A percentile compares a stretch with the other conserved stretches of the same genome.
phyloP scores from a whole-genome alignment of 306 rosid genomes.

The Luffa acutangula region DNA sequence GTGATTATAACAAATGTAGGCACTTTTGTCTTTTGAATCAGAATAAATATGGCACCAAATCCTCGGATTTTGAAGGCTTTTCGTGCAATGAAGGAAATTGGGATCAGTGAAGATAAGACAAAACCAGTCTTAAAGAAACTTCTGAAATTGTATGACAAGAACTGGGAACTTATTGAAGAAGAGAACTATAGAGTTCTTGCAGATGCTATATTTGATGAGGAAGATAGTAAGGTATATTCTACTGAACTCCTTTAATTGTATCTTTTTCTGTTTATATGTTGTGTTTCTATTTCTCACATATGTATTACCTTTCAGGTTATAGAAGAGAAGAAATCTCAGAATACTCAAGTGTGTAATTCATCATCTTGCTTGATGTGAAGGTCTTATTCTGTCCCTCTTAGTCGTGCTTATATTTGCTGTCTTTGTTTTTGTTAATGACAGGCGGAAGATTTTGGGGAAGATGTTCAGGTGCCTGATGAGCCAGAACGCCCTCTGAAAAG shows the following conservation, averaged over 20 bases:
- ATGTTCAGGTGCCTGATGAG: constrained; percentile 23
- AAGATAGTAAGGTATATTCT: constrained; percentile 43
- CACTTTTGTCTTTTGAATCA: background rate
- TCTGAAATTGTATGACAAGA: constrained; percentile 55
- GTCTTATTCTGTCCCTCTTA: constrained; percentile 5
- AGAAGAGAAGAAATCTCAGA: constrained; percentile 20
- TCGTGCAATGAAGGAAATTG: constrained; percentile 63
- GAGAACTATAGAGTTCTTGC: constrained; percentile 78
- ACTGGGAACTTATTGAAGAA: constrained; percentile 89
- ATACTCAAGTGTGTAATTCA: constrained; percentile 18
- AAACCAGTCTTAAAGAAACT: constrained; percentile 73
- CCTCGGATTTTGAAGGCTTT: constrained; percentile 47
- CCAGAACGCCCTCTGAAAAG: constrained; percentile 65
- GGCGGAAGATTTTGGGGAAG: constrained; percentile 37
- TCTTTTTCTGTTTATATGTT: background rate
- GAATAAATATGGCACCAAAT: constrained; percentile 53
- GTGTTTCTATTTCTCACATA: constrained; percentile 7
- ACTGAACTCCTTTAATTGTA: background rate
- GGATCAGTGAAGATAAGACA: constrained; percentile 50
- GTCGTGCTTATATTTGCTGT: constrained; percentile 15
- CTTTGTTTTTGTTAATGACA: constrained; percentile 17
- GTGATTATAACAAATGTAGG: background rate
- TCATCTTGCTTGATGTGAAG: background rate
- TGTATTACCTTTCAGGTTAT: constrained; percentile 23
- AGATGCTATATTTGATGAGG: constrained; percentile 80